Conservation (phyloP, 805 yeast genomes). For the Suhomyces sp. region DNA sequence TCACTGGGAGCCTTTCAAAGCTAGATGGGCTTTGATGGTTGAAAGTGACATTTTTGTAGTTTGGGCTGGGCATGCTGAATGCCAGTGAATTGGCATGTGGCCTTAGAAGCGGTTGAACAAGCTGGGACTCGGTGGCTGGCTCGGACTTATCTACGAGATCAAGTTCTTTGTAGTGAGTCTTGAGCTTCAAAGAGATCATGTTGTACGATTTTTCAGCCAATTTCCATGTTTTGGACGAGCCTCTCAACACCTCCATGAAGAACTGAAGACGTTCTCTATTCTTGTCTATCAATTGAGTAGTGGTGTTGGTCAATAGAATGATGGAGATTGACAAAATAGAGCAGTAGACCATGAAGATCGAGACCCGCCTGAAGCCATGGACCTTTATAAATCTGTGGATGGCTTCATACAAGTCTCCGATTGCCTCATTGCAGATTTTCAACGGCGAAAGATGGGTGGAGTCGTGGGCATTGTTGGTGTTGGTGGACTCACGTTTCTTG, state of each 20-base stretch:
- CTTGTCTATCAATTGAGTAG: constrained; percentile 21
- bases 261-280: constrained; percentile 30
- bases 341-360: constrained; percentile 48
- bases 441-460: constrained; percentile 25
- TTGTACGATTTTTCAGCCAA: constrained; percentile 45
- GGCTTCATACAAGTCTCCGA: constrained; percentile 41
- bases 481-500: constrained; percentile 7
- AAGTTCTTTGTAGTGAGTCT: constrained; percentile 8
- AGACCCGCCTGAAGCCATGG: constrained; percentile 42
- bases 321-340: constrained; percentile 45
- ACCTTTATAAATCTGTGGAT: constrained; percentile 33
- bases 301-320: constrained; percentile 32
- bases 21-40: not conserved
- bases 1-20: not conserved
- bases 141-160: not conserved
- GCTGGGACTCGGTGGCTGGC: not conserved
- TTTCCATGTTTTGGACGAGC: constrained; percentile 47
- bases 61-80: not conserved
- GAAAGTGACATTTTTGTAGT: not conserved
- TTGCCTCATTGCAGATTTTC: constrained; percentile 35
- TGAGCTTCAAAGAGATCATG: constrained; percentile 36
- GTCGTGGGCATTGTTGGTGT: constrained; percentile 8
- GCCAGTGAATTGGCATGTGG: not conserved
- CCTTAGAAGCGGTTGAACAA: not conserved
- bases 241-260: constrained; percentile 39